Evolutionary conservation across 495 filamentous ascomycete genomes (phyloP).

Genomic region (Alectoria sarmentosa): DNA sequence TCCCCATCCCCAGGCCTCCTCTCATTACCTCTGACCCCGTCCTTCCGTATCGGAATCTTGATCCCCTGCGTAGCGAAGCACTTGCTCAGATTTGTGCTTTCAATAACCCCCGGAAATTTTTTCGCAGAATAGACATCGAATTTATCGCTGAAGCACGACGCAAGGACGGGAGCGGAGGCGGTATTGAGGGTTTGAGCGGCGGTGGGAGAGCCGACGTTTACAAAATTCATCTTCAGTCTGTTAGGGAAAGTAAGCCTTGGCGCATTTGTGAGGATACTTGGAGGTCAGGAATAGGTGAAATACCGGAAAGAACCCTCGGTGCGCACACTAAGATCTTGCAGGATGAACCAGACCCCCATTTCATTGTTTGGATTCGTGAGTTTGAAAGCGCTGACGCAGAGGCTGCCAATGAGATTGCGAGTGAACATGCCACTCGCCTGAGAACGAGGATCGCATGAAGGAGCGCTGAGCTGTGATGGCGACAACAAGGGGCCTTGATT

Average conservation of each 20-base stretch:
- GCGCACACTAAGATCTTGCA: conserved; percentile 90
- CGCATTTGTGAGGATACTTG: conserved; percentile 18
- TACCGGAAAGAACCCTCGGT: conserved; percentile 91
- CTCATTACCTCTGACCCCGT: conserved; percentile 56
- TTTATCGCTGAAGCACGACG: conserved; percentile 76
- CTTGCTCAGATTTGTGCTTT: conserved; percentile 88
- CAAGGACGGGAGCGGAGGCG: conserved; percentile 75
- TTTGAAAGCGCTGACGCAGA: conserved; percentile 84
- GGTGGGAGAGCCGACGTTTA: conserved; percentile 55
- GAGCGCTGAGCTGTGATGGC: conserved; percentile 29
- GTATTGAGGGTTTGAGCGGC: conserved; percentile 52
- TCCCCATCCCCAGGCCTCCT: conserved; percentile 59
- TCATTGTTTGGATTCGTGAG: conserved; percentile 76
- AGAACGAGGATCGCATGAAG: conserved; percentile 36
- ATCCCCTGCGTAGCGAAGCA: conserved; percentile 93
- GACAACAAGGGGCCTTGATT: conserved; percentile 33
- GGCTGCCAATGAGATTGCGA: conserved; percentile 87
- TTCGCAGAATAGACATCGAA: conserved; percentile 96
- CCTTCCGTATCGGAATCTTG: conserved; percentile 91
- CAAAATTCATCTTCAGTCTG: conserved; percentile 59
- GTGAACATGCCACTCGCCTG: conserved; percentile 86
- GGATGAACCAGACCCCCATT: conserved; percentile 92
- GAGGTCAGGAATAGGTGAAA: conserved; percentile 19
- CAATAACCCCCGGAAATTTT: conserved; percentile 96
- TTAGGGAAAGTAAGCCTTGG: conserved; percentile 38